Conservation (phyloP, 768 basidiomycete genomes). For the Mycena indigotica region DNA sequence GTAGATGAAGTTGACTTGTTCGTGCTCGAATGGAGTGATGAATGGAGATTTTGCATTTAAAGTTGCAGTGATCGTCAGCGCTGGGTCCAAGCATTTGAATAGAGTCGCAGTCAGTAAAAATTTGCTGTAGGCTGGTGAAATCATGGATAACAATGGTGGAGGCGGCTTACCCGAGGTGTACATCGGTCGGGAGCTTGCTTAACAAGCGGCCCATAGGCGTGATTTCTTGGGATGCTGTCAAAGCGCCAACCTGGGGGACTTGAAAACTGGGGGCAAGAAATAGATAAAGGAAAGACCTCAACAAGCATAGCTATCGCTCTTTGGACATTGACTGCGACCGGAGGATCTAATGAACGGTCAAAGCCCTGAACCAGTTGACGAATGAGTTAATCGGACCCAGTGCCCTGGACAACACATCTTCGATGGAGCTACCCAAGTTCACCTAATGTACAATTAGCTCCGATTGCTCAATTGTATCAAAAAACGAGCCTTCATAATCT, state of each 20-base stretch:
- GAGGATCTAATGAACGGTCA: slow-evolving; percentile 69
- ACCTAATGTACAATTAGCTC: too few relatives aligned
- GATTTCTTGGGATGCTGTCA: slow-evolving; percentile 86
- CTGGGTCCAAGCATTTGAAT: slow-evolving; percentile 91
- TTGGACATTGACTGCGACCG: slow-evolving; percentile 82
- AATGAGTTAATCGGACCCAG: neutral
- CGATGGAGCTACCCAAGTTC: slow-evolving; percentile 81
- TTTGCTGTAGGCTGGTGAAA: slow-evolving; percentile 53
- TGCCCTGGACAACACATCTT: slow-evolving; percentile 84
- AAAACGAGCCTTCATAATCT: slow-evolving; percentile 79
- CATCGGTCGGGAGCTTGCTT: slow-evolving; percentile 92
- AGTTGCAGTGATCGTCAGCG: slow-evolving; percentile 93
- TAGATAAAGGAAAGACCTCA: slow-evolving; percentile 53
- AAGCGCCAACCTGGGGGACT: slow-evolving; percentile 68
- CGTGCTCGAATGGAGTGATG: slow-evolving; percentile 82
- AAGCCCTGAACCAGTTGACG: neutral
- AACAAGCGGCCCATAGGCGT: slow-evolving; percentile 91
- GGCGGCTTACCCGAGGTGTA: slow-evolving; percentile 59
- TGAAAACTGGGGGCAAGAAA: neutral
- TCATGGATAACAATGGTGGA: too few relatives aligned
- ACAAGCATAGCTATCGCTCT: slow-evolving; percentile 88
- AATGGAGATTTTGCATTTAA: slow-evolving; percentile 94
- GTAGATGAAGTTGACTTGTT: slow-evolving; percentile 38
- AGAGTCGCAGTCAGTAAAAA: slow-evolving; percentile 83
- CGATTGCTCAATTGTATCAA: too few relatives aligned